These are phyloP conservation scores for Ceratocystis alfenasii DNA, from an alignment of 2,329 filamentous ascomycete species.

Conservation along the genomic window DNA sequence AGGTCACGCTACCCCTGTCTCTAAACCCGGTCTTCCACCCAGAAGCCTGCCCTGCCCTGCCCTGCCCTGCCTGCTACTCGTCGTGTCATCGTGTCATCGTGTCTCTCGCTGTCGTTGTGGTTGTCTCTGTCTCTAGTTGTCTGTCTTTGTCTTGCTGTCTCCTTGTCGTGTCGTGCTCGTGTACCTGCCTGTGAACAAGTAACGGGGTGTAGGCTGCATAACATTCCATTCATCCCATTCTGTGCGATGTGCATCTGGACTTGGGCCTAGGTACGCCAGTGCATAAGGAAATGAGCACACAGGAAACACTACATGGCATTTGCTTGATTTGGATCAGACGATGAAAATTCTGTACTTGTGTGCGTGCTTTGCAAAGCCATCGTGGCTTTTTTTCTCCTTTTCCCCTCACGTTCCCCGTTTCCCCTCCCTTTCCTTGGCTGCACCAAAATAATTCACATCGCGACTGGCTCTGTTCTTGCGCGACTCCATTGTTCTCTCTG, in stretches of 20 bases:
- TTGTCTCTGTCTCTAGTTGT: too few species aligned
- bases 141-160: too few species aligned
- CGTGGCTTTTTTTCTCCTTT: background rate
- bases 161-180: background rate
- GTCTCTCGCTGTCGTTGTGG: background rate
- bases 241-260: too few species aligned
- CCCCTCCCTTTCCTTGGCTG: background rate
- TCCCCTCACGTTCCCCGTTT: background rate
- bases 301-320: too few species aligned
- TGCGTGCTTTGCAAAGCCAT: too few species aligned
- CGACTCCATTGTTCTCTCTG: background rate
- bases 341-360: too few species aligned
- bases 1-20: too few species aligned
- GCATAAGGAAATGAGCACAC: too few species aligned
- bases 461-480: background rate
- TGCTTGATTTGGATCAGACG: too few species aligned
- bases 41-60: background rate
- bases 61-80: background rate
- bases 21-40: background rate
- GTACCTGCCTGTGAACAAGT: background rate
- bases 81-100: background rate
- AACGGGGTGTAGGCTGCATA: background rate
- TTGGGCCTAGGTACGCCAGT: too few species aligned
- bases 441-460: too few species aligned
- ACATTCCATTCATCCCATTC: too few species aligned